Conservation (phyloP, 352 stramenopile genomes). For the Phytophthora quininea region DNA sequence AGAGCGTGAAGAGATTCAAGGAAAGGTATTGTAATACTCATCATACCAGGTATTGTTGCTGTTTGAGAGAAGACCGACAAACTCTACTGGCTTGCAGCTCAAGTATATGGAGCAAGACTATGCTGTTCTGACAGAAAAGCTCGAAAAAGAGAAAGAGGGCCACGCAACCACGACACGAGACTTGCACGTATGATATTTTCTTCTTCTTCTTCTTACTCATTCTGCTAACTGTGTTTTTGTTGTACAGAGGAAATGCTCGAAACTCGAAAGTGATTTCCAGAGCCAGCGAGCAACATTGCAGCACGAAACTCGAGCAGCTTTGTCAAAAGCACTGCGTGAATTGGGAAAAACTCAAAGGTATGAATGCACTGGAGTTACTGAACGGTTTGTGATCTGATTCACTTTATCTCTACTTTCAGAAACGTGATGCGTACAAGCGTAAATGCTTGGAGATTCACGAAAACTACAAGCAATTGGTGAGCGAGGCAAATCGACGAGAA, state of each 20-base stretch:
- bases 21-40: conserved; percentile 45
- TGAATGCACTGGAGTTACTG: no score
- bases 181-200: conserved; percentile 44
- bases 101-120: conserved; percentile 80
- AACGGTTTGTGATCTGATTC: neutral
- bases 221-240: neutral
- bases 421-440: conserved; percentile 81
- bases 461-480: conserved; percentile 61
- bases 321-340: conserved; percentile 70
- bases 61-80: neutral
- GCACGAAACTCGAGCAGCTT: conserved; percentile 53
- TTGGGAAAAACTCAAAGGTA: conserved; percentile 58
- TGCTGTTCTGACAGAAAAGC: conserved; percentile 47
- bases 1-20: conserved; percentile 66
- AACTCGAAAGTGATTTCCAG: conserved; percentile 48
- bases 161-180: conserved; percentile 41
- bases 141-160: conserved; percentile 71
- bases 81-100: conserved; percentile 32
- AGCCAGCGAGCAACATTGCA: conserved; percentile 45
- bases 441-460: conserved; percentile 86
- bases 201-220: neutral
- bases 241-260: conserved; percentile 49
- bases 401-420: conserved; percentile 34
- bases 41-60: no score
- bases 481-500: conserved; percentile 53